These are phyloP conservation scores for Clarireedia paspali DNA, from an alignment of 2,329 filamentous ascomycete species.

Conservation along the genomic window DNA sequence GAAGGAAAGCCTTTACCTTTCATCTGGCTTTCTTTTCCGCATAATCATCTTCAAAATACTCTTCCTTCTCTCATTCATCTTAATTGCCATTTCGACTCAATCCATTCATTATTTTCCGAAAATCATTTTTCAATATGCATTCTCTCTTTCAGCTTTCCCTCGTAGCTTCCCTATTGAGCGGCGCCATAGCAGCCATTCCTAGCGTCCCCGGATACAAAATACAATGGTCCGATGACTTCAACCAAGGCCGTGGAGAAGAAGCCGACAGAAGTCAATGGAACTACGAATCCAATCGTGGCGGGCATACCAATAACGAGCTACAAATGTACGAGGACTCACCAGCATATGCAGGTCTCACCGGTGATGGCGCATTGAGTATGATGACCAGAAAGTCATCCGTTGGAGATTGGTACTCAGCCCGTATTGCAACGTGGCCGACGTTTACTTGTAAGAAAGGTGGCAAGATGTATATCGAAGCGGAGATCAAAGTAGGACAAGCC, in stretches of 20 bases:
- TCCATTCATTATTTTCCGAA: no score
- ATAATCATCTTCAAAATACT: no score
- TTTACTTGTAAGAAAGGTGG: conserved; percentile 20
- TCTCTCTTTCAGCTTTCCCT: neutral
- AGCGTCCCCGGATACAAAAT: neutral
- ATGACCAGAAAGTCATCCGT: conserved; percentile 25
- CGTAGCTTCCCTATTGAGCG: neutral
- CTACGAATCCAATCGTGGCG: neutral
- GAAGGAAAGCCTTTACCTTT: no score
- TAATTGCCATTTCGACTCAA: no score
- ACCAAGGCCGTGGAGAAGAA: neutral
- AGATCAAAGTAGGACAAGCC: conserved; percentile 32
- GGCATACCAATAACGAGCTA: neutral
- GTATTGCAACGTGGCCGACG: conserved; percentile 34
- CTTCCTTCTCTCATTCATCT: no score
- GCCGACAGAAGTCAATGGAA: neutral
- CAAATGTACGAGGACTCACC: neutral
- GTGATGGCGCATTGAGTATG: conserved; percentile 29
- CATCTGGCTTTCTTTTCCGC: no score
- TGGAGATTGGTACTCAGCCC: conserved; percentile 36
- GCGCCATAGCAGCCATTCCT: neutral
- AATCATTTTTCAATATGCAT: neutral
- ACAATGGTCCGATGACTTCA: neutral
- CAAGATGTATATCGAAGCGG: conserved; percentile 33
- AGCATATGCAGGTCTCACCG: neutral